Percentiles rank a stretch among this genome's conserved stretches.
Evolutionary conservation across 2,329 filamentous ascomycete species (phyloP).

Genomic region (Talaromyces funiculosus): DNA sequence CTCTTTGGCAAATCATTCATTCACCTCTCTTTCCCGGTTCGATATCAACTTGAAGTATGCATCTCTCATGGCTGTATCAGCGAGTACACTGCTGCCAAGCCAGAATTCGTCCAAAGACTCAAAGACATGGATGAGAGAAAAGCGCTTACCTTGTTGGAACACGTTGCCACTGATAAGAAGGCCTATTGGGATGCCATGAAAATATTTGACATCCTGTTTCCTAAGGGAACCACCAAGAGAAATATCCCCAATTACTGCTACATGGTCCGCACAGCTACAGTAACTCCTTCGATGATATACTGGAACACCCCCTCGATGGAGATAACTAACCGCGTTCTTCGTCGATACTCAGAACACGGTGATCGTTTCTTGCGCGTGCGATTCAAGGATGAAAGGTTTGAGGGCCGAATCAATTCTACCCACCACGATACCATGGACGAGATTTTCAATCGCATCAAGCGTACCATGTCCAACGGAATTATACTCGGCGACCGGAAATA

Average conservation of each 20-base stretch:
- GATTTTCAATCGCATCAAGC: constrained; percentile 67
- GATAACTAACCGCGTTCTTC: constrained; percentile 78
- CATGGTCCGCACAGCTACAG: constrained; percentile 65
- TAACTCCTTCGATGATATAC: constrained; percentile 81
- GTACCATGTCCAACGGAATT: constrained; percentile 71
- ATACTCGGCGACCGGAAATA: constrained; percentile 74
- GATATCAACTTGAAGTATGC: constrained; percentile 90
- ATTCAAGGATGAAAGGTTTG: constrained; percentile 73
- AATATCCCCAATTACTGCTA: constrained; percentile 67
- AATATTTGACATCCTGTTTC: constrained; percentile 55
- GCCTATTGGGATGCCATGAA: constrained; percentile 64
- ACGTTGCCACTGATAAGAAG: constrained; percentile 60
- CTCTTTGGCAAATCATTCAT: constrained; percentile 31
- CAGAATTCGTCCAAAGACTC: constrained; percentile 61
- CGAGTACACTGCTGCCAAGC: constrained; percentile 63
- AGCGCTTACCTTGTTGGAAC: constrained; percentile 66
- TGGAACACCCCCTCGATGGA: constrained; percentile 74
- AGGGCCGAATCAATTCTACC: constrained; percentile 56
- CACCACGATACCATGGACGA: constrained; percentile 57
- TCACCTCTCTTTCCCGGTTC: constrained; percentile 61
- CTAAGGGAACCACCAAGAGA: constrained; percentile 44
- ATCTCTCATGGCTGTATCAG: constrained; percentile 72
- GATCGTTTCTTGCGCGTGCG: constrained; percentile 85
- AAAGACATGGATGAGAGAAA: constrained; percentile 44
- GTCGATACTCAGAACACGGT: constrained; percentile 60